phyloP scores from a whole-genome alignment of 495 filamentous ascomycete species.

The Penicillium macrosclerotiorum region DNA sequence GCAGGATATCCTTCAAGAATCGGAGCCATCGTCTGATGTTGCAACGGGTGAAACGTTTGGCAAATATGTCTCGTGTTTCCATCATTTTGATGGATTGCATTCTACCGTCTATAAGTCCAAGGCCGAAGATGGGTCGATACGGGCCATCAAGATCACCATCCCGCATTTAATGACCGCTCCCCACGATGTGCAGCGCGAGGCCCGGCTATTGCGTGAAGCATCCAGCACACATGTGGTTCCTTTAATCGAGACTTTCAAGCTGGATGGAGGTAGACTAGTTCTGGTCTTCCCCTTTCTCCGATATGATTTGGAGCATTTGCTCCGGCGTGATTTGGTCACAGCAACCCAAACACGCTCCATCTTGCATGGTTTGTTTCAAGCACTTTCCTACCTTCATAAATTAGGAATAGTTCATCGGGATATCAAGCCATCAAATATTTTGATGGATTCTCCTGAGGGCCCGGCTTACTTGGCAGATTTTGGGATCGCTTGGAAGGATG shows the following conservation, averaged over 20 bases:
- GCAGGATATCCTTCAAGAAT: conserved; percentile 9
- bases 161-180: conserved; percentile 71
- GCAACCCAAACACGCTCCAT: conserved; percentile 41
- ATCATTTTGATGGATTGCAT: conserved; percentile 72
- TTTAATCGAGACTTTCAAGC: conserved; percentile 66
- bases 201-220: conserved; percentile 61
- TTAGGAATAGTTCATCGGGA: conserved; percentile 86
- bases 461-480: conserved; percentile 84
- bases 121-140: conserved; percentile 33
- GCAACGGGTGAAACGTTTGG: conserved; percentile 59
- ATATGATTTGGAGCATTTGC: conserved; percentile 63
- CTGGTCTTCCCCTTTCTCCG: conserved; percentile 83
- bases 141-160: conserved; percentile 86
- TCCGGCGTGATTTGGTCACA: conserved; percentile 49
- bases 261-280: conserved; percentile 67
- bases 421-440: conserved; percentile 87
- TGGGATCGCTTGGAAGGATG: conserved; percentile 80
- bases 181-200: conserved; percentile 77
- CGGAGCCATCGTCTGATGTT: conserved; percentile 2
- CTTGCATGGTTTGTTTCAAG: conserved; percentile 68
- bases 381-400: conserved; percentile 67
- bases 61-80: conserved; percentile 64
- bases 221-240: conserved; percentile 56
- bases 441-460: conserved; percentile 65
- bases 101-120: conserved; percentile 74